Base-by-base conservation (phyloP, 257 asterid species). In the Rauvolfia tetraphylla region DNA sequence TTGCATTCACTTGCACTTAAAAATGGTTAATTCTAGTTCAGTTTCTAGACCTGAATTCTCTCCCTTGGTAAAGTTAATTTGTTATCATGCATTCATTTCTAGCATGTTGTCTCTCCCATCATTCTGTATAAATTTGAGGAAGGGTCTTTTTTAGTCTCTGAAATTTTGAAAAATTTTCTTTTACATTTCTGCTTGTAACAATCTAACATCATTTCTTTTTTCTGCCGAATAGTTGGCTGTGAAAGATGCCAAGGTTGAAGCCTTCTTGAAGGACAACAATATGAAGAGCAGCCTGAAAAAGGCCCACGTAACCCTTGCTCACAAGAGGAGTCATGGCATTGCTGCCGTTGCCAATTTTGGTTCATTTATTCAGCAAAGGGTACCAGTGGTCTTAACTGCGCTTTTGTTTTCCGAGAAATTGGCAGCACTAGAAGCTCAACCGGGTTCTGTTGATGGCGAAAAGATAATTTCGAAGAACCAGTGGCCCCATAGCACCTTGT, bases 261-360 rank as follows among this genome's bases (percentile, higher is more conserved):
- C 42, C 61, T 89, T 92, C 74, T 82, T 95, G 29, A 80, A 81
- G 85, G 83, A 77, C 66, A 91, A 86, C 74, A 79, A 84, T 72
- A 69, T 92, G 83, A 89, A 85, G 86, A 87, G 78, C 86, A 83
- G 80, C 74, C 83, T 90, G 62, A 81, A 81, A 18, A 86, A 80
- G 79, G 93, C 96, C 63, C 99, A 95, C 75, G 56, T 95, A 78
- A 95, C 98, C 46, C 97, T 95, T 25, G 99, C 99, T 66, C 99
- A 92, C 73, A 95, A 95, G 87, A 86, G 92, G 73, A 91, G 96
- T 65, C 99, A 95, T 11, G 97, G 98, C 18, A 90, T 92, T 42
- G 68, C 94, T 22, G 93, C 97, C 62, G 89, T 95, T 23, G 97
- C 96, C 61, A 82, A 81, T 58, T 95, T 87, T 31, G 98, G 90